Percentiles rank a stretch among this genome's conserved stretches.
Conservation (phyloP, 1,139 yeast species). For the Taphrina sp. region DNA sequence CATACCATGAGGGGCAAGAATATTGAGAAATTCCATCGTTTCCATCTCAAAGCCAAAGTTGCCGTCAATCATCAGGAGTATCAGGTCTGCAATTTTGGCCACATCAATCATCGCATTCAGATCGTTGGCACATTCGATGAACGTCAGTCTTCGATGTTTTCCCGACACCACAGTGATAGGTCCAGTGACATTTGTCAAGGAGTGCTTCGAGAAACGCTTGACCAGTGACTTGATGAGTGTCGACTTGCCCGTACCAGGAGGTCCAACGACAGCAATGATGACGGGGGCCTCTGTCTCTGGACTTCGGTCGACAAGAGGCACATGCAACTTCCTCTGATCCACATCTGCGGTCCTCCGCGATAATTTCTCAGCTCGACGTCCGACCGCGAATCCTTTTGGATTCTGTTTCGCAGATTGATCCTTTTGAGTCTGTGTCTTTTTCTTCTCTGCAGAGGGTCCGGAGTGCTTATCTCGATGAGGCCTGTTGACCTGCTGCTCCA, state of each 20-base stretch:
- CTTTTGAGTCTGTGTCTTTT: slow-evolving; percentile 18
- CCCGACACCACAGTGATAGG: slow-evolving; percentile 98
- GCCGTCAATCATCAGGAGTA: slow-evolving; percentile 86
- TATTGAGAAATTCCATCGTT: slow-evolving; percentile 95
- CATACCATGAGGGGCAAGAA: slow-evolving; percentile 98
- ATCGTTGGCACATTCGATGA: slow-evolving; percentile 90
- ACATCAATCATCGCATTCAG: slow-evolving; percentile 93
- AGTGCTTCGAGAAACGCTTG: slow-evolving; percentile 83
- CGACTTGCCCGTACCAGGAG: slow-evolving; percentile 97
- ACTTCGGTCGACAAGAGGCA: slow-evolving; percentile 95
- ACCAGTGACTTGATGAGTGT: slow-evolving; percentile 88
- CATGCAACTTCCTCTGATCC: slow-evolving; percentile 77
- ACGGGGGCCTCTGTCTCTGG: slow-evolving; percentile 98
- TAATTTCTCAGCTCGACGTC: slow-evolving; percentile 54
- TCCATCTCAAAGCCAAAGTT: slow-evolving; percentile 99
- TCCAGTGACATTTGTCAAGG: slow-evolving; percentile 82
- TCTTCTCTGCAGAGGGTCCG: slow-evolving; percentile 30
- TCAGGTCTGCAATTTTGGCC: slow-evolving; percentile 92
- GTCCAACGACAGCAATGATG: slow-evolving; percentile 95
- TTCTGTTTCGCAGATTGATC: slow-evolving; percentile 29
- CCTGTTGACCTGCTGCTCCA: slow-evolving; percentile 30
- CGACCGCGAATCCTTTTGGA: slow-evolving; percentile 29
- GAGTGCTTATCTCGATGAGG: slow-evolving; percentile 30
- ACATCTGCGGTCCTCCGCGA: slow-evolving; percentile 84
- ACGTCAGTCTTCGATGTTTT: slow-evolving; percentile 85